These are phyloP conservation scores for Leishmania turanica DNA, from an alignment of 208 protist genomes.

Conservation along the genomic window DNA sequence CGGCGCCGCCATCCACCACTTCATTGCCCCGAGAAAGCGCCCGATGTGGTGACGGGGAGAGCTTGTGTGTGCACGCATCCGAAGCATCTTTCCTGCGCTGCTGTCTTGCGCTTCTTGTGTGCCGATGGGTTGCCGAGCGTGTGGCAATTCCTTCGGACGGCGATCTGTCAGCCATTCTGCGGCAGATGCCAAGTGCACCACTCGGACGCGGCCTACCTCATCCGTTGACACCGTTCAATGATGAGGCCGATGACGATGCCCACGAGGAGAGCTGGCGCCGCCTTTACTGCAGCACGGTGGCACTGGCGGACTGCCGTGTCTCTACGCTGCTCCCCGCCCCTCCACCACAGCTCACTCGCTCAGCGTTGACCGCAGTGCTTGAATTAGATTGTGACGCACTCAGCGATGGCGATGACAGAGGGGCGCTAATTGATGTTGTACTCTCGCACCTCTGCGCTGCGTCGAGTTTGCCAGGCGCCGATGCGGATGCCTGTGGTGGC, in stretches of 20 bases:
- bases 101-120: slow-evolving; percentile 10
- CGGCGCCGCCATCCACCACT: not conserved
- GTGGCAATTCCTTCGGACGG: slow-evolving; percentile 6
- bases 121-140: slow-evolving; percentile 6
- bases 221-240: too few relatives aligned
- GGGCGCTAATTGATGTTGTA: not conserved
- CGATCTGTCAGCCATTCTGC: slow-evolving; percentile 1
- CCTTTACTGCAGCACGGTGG: not conserved
- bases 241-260: not conserved
- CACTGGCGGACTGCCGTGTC: slow-evolving; percentile 1
- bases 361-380: not conserved
- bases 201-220: not conserved
- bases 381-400: not conserved
- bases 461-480: not conserved
- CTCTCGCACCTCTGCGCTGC: slow-evolving; percentile 7
- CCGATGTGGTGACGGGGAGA: not conserved
- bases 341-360: not conserved
- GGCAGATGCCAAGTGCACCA: not conserved
- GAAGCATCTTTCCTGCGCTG: not conserved
- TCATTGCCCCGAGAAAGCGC: not conserved
- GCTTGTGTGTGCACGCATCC: not conserved
- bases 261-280: not conserved
- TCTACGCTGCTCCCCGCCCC: slow-evolving; percentile 3
- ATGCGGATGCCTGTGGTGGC: not conserved
- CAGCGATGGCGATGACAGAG: not conserved